Conservation (phyloP, 805 yeast species). For the Cyberlindnera maritima region DNA sequence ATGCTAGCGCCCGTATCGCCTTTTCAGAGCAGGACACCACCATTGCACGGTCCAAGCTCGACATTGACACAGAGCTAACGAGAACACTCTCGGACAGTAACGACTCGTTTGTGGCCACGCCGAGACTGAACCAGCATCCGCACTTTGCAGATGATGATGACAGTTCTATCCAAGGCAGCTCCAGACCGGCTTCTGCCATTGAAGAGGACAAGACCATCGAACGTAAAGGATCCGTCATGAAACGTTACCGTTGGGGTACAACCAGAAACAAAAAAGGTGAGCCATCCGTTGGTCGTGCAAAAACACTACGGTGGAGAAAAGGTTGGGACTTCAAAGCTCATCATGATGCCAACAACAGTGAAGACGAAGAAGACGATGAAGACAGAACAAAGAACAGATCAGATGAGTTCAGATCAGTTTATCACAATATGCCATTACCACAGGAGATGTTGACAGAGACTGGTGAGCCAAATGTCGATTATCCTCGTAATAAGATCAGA, state of each 20-base stretch:
- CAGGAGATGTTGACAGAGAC: slow-evolving; percentile 55
- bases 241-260: slow-evolving; percentile 89
- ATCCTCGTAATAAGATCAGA: slow-evolving; percentile 87
- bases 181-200: background rate
- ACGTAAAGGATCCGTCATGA: slow-evolving; percentile 53
- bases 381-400: slow-evolving; percentile 35
- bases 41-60: slow-evolving; percentile 17
- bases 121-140: slow-evolving; percentile 23
- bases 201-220: slow-evolving; percentile 16
- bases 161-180: slow-evolving; percentile 4
- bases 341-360: slow-evolving; percentile 22
- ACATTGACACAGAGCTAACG: slow-evolving; percentile 14
- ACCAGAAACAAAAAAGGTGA: slow-evolving; percentile 71
- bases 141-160: slow-evolving; percentile 25
- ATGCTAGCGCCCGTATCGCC: slow-evolving; percentile 23
- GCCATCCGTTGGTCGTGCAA: slow-evolving; percentile 58
- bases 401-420: slow-evolving; percentile 46
- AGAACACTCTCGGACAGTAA: slow-evolving; percentile 14
- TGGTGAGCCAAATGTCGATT: slow-evolving; percentile 56
- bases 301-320: slow-evolving; percentile 53
- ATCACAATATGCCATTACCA: slow-evolving; percentile 60
- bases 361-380: slow-evolving; percentile 32
- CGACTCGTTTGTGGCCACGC: slow-evolving; percentile 27
- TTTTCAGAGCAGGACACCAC: slow-evolving; percentile 22
- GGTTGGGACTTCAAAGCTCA: slow-evolving; percentile 30